These are phyloP conservation scores for Tagetes erecta DNA, from an alignment of 129 eudicot species.

Conservation along the genomic window DNA sequence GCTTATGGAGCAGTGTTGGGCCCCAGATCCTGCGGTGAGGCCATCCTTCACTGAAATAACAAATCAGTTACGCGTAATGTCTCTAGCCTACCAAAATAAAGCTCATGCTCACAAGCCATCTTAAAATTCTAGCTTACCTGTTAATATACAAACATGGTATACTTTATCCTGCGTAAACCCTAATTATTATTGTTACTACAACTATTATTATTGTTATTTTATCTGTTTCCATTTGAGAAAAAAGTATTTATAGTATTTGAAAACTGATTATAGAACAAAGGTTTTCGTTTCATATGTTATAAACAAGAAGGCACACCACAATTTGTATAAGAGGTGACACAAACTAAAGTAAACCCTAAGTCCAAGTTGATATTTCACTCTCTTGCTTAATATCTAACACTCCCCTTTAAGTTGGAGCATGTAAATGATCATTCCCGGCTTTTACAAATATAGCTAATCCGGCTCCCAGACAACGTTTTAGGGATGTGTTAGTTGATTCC, in stretches of 20 bases:
- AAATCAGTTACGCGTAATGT: constrained; percentile 66
- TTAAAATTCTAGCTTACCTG: constrained; percentile 11
- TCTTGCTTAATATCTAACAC: background rate
- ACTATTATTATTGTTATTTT: constrained; percentile 3
- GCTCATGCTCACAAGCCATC: constrained; percentile 49
- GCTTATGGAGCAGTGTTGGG: constrained; percentile 94
- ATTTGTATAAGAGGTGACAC: background rate
- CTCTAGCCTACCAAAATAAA: constrained; percentile 64
- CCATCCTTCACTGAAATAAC: constrained; percentile 90
- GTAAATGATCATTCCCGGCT: background rate
- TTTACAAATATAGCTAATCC: background rate
- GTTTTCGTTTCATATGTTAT: background rate
- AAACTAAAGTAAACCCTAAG: background rate
- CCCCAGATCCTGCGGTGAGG: constrained; percentile 75
- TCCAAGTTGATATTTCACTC: too few species aligned
- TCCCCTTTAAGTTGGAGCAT: background rate
- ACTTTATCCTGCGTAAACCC: constrained; percentile 33
- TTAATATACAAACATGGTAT: constrained; percentile 37
- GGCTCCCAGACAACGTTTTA: background rate
- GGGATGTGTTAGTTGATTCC: background rate
- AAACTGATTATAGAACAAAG: background rate
- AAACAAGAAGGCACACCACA: background rate
- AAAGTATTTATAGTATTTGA: constrained; percentile 4
- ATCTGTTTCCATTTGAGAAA: constrained; percentile 15
- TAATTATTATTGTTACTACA: constrained; percentile 12